Percentiles rank a stretch among this genome's conserved stretches.
These are phyloP conservation scores for Ramaria sp. DNA, from an alignment of 768 basidiomycete genomes.

Conservation along the genomic window DNA sequence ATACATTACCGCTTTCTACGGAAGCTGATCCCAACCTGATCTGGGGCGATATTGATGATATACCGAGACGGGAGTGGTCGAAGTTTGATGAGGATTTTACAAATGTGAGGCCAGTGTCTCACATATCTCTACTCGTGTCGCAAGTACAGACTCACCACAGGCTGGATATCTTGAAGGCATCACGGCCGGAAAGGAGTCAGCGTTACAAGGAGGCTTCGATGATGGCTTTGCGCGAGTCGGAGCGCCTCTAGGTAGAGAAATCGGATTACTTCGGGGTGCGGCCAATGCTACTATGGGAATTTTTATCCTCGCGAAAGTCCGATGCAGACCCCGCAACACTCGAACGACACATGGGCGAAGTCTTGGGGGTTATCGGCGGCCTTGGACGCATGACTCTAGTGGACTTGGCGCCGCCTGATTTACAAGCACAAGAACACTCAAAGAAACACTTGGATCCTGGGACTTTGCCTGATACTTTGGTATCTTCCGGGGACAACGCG, in stretches of 20 bases:
- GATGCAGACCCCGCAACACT: slow-evolving; percentile 10
- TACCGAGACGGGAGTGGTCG: slow-evolving; percentile 42
- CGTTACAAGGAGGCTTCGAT: slow-evolving; percentile 87
- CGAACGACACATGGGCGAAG: slow-evolving; percentile 28
- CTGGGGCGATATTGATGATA: background rate
- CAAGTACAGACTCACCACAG: slow-evolving; percentile 27
- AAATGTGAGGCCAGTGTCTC: slow-evolving; percentile 36
- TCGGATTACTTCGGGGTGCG: slow-evolving; percentile 70
- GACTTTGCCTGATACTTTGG: background rate
- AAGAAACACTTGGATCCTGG: slow-evolving; percentile 41
- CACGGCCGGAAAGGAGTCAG: slow-evolving; percentile 78
- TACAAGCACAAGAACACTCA: slow-evolving; percentile 72
- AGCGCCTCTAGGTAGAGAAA: slow-evolving; percentile 60
- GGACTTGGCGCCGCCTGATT: slow-evolving; percentile 65
- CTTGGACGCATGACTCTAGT: slow-evolving; percentile 54
- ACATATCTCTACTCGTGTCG: background rate
- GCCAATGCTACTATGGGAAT: slow-evolving; percentile 51
- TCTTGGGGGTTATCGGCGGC: slow-evolving; percentile 41
- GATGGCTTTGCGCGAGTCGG: slow-evolving; percentile 66
- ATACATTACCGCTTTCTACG: background rate
- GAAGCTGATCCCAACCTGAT: background rate
- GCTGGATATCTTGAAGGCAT: slow-evolving; percentile 96
- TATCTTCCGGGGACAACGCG: background rate
- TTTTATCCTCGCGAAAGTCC: slow-evolving; percentile 32
- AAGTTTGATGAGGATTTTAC: slow-evolving; percentile 61